These are phyloP conservation scores for Aspergillus texensis DNA, from an alignment of 2,329 filamentous ascomycete species.

Conservation along the genomic window DNA sequence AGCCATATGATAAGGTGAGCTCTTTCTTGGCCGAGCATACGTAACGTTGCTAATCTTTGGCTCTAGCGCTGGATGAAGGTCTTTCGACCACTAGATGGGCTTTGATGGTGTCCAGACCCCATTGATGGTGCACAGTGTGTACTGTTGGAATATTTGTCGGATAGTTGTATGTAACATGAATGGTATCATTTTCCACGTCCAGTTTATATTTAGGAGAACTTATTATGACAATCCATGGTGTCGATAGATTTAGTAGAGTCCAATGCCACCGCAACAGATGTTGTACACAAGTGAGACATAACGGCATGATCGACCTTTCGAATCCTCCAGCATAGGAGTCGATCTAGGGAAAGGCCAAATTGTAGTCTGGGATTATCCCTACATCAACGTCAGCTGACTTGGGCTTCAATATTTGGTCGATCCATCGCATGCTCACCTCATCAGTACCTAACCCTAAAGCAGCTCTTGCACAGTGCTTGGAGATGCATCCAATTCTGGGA, in stretches of 20 bases:
- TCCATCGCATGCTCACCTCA: neutral
- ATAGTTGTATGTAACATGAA: neutral
- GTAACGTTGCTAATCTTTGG: neutral
- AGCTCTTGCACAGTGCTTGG: neutral
- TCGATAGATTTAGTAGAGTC: neutral
- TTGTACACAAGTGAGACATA: neutral
- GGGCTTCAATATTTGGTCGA: neutral
- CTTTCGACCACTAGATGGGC: neutral
- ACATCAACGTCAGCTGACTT: neutral
- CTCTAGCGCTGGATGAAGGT: neutral
- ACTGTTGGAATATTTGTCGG: neutral
- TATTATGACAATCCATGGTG: neutral
- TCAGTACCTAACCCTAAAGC: neutral
- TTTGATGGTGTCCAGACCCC: neutral
- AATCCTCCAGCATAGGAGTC: neutral
- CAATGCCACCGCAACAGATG: neutral
- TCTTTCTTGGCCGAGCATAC: no score
- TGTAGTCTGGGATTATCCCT: neutral
- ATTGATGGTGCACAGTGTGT: accelerated
- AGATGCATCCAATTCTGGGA: neutral
- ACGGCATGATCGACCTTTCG: neutral
- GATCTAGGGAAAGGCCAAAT: neutral
- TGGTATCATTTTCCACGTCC: neutral
- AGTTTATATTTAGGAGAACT: neutral
- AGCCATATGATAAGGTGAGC: slow-evolving; percentile 1